These are phyloP conservation scores for Zymoseptoria brevis DNA, from an alignment of 2,329 filamentous ascomycete genomes.

Conservation along the genomic window DNA sequence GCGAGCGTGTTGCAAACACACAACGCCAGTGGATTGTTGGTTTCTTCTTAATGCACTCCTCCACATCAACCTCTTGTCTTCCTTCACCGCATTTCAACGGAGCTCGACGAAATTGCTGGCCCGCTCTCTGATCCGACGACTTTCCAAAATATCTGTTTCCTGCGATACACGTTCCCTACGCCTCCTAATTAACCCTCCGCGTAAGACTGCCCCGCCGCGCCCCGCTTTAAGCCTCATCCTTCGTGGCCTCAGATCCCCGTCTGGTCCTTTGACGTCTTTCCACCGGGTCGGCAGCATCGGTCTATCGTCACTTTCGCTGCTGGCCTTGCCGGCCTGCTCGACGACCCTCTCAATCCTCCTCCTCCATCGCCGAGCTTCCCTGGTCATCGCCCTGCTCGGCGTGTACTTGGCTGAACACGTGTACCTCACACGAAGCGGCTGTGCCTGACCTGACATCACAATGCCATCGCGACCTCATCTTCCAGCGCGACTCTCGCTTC, in stretches of 20 bases:
- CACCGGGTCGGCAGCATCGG: neutral
- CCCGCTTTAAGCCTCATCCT: neutral
- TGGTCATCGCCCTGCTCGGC: neutral
- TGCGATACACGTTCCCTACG: neutral
- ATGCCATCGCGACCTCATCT: constrained; percentile 27
- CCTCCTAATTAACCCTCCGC: neutral
- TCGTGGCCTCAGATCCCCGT: neutral
- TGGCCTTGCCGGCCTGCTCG: neutral
- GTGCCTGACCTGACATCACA: neutral
- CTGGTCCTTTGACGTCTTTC: neutral
- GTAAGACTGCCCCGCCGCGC: neutral
- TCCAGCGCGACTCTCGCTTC: constrained; percentile 26
- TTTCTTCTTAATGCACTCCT: no score
- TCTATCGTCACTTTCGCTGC: neutral
- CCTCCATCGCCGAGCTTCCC: neutral
- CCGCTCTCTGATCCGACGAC: no score
- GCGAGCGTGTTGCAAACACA: neutral
- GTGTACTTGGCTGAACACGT: neutral
- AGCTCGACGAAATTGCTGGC: no score
- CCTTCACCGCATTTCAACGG: neutral
- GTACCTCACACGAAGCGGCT: neutral
- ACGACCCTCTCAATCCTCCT: neutral
- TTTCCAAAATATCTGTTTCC: neutral
- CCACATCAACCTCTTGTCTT: neutral
- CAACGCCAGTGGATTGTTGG: neutral